Evolutionary conservation across 75 land plant genomes (phyloP).

Genomic region (Cupressus sempervirens): DNA sequence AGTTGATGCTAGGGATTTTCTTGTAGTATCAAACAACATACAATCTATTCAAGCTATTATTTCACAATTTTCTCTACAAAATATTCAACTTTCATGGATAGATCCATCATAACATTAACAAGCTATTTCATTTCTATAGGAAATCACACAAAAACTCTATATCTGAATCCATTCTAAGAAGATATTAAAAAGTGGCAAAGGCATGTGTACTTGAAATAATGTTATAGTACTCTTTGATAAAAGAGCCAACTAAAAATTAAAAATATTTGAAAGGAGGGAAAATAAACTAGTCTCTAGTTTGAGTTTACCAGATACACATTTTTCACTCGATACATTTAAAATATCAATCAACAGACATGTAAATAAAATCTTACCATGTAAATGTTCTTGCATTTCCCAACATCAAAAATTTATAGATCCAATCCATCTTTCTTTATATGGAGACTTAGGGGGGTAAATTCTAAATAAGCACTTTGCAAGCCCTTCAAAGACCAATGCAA

Average conservation of each 20-base stretch:
- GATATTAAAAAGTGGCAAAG: background rate
- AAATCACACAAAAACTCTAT: background rate
- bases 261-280: background rate
- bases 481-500: background rate
- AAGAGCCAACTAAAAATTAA: background rate
- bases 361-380: background rate
- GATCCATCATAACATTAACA: background rate
- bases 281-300: background rate
- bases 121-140: background rate
- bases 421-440: background rate
- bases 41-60: background rate
- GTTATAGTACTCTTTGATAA: background rate
- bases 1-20: background rate
- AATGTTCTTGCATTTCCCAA: background rate
- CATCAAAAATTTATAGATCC: background rate
- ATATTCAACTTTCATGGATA: background rate
- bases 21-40: background rate
- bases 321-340: background rate
- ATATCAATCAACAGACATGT: background rate
- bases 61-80: background rate
- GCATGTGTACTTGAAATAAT: background rate
- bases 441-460: background rate
- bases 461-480: background rate
- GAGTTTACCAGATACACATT: background rate
- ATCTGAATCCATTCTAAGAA: background rate